These are phyloP conservation scores for Calonectria fujianensis DNA, from an alignment of 2,329 filamentous ascomycete species.

Conservation along the genomic window DNA sequence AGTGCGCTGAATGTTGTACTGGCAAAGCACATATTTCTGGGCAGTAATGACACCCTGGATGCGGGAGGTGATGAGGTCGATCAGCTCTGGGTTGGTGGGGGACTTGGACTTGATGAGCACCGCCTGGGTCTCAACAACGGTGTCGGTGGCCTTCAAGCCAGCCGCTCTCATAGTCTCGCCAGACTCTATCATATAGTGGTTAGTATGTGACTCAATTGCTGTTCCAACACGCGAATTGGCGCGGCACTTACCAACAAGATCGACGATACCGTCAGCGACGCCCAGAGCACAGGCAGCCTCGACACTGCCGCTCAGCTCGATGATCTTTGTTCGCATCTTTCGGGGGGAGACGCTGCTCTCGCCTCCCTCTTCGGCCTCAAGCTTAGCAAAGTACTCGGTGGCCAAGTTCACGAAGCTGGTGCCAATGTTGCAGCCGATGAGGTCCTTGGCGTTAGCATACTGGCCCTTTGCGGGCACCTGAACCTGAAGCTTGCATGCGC, in stretches of 20 bases:
- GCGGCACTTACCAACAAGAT: constrained; percentile 87
- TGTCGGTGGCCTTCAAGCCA: constrained; percentile 94
- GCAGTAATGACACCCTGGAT: constrained; percentile 97
- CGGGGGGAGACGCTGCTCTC: constrained; percentile 58
- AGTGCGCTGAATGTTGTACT: constrained; percentile 91
- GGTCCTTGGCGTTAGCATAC: constrained; percentile 81
- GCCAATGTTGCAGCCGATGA: constrained; percentile 94
- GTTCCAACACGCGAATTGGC: neutral
- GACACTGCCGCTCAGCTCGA: constrained; percentile 96
- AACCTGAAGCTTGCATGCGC: constrained; percentile 94
- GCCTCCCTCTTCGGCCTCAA: constrained; percentile 77
- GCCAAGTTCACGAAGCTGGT: constrained; percentile 95
- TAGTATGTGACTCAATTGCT: constrained; percentile 33
- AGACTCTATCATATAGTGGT: constrained; percentile 78
- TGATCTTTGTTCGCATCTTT: constrained; percentile 88
- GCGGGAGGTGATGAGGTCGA: constrained; percentile 88
- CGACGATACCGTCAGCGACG: constrained; percentile 97
- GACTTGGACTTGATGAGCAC: constrained; percentile 94
- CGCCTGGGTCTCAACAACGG: constrained; percentile 90
- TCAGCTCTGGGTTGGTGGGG: constrained; percentile 85
- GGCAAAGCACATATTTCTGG: constrained; percentile 94
- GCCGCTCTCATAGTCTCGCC: constrained; percentile 99
- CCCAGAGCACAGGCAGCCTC: constrained; percentile 97
- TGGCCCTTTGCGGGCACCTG: constrained; percentile 92
- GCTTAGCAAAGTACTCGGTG: constrained; percentile 85